Evolutionary conservation across 2,329 filamentous ascomycete species (phyloP), one percentile per base, ranked within the genome.

Genomic region (Aspergillus thermomutatus): DNA sequence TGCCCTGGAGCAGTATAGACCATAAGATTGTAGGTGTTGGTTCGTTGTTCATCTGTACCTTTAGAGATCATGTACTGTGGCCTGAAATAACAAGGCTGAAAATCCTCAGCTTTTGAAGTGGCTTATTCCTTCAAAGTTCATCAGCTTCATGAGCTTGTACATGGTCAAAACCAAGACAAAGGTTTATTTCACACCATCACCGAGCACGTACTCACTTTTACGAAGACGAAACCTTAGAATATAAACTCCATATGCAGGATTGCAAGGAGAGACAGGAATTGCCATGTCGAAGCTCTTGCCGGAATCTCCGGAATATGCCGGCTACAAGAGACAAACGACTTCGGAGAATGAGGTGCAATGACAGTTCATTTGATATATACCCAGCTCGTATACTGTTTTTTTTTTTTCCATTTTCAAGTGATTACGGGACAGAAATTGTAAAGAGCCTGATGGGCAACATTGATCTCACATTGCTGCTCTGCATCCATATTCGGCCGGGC

Each of bases 371-470:
- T 27, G 37, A 48, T 56, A 61, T 46, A 46, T 52, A 51, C 51
- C 58, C 51, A 50, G 54, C 48, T 56, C 48, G 54, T 58, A 52
- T 60, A 52, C 25, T 49, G 54, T 50, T 55, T 50, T 49, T 51
- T 55, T 53, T 53, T 59, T 62, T 57, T 48, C 25, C 25, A 17
- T 54, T 58, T 57, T 60, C 54, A 57, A 59, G 26, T 60, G 57
- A 51, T 55, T 63, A 64, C 55, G 57, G 56, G 56, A 61, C 55
- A 63, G 57, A 48, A 46, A 52, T 37, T 58, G 50, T 45, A 45
- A 50, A 56, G 26, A 46, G 34, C 34, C 49, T 50, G 49, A 25
- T 40, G 46, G 25, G 49, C 46, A 54, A 46, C 28, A 50, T 43
- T 17, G 41, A 45, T 28, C 52, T 45, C 40, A 45, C 40, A 47